Evolutionary conservation across 2,329 filamentous ascomycete species (phyloP).

Genomic region (Fusarium hainanense): DNA sequence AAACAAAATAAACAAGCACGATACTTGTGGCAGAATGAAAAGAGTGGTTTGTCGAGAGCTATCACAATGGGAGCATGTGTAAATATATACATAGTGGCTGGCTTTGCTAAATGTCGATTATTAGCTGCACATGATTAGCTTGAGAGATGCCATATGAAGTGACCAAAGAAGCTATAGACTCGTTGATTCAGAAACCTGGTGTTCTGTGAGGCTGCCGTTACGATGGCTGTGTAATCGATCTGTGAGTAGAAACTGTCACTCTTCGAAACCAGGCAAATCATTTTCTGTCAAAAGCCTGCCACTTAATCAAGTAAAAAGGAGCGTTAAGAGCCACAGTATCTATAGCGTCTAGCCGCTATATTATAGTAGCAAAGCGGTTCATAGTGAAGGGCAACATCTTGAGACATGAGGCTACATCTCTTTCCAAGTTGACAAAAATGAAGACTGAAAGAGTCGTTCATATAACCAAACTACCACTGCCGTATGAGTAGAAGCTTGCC

Average conservation of each 20-base stretch:
- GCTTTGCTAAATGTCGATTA: not conserved
- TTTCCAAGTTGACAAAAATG: not conserved
- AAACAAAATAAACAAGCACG: constrained; percentile 7
- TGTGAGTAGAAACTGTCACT: not conserved
- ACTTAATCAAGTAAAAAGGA: not conserved
- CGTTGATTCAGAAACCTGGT: not conserved
- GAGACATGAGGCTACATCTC: not conserved
- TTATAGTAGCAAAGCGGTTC: not conserved
- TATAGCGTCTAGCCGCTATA: not conserved
- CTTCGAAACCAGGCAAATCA: not conserved
- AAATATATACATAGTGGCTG: not conserved
- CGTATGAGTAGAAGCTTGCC: not conserved
- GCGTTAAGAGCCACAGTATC: not conserved
- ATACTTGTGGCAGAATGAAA: constrained; percentile 16
- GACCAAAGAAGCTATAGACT: not conserved
- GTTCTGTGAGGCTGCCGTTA: not conserved
- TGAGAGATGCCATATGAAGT: too few species aligned
- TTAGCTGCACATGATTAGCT: not conserved
- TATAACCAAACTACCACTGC: not conserved
- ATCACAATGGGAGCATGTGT: not conserved
- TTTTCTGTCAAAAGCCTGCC: not conserved
- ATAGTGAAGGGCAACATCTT: not conserved
- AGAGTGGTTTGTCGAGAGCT: not conserved
- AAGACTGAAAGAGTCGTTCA: not conserved
- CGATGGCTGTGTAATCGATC: not conserved